Conservation (phyloP, 148 eudicot species). For the Spergularia marina region DNA sequence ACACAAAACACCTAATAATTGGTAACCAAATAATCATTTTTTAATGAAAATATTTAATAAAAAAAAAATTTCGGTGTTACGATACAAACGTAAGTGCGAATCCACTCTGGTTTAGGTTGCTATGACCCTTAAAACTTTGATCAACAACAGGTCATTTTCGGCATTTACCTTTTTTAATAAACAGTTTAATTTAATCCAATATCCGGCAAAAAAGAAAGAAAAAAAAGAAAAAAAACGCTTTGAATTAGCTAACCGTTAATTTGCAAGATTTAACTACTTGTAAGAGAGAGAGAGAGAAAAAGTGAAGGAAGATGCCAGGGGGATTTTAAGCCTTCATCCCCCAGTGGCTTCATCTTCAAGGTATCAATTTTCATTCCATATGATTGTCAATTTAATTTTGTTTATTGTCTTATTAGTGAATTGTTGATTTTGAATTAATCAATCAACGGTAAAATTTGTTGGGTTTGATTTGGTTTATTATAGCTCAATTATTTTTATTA, state of each 20-base stretch:
- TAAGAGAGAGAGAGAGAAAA: slow-evolving; percentile 13
- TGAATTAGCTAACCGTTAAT: slow-evolving; percentile 9
- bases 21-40: no score
- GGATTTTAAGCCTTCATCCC: slow-evolving; percentile 33
- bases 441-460: slow-evolving; percentile 1
- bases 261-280: not conserved
- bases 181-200: not conserved
- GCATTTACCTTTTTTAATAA: no score
- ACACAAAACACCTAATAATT: no score
- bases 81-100: no score
- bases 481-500: not conserved
- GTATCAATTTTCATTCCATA: not conserved
- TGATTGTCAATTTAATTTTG: not conserved
- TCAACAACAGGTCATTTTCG: no score
- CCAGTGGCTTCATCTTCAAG: slow-evolving; percentile 27
- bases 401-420: not conserved
- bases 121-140: no score
- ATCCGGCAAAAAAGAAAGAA: not conserved
- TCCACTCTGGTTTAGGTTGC: no score
- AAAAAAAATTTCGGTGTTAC: no score
- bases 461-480: slow-evolving; percentile 4
- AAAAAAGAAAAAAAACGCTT: not conserved
- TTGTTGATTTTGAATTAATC: not conserved
- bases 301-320: slow-evolving; percentile 18
- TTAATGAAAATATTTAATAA: no score